These are phyloP conservation scores for Pichia cactophila DNA, from an alignment of 1,139 yeast species.

Conservation along the genomic window DNA sequence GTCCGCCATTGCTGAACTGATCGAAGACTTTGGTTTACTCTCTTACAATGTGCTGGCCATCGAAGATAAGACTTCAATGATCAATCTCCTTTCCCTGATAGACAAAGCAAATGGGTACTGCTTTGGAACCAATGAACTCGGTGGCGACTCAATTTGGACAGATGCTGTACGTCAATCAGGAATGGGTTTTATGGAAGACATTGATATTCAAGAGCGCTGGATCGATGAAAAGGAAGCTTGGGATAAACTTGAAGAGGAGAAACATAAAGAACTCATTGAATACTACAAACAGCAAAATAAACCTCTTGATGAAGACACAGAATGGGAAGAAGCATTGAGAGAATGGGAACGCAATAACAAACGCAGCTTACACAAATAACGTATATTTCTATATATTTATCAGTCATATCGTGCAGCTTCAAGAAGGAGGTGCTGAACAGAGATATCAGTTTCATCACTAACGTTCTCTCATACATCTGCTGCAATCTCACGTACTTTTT, in stretches of 20 bases:
- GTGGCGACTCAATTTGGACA: constrained; percentile 95
- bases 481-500: constrained; percentile 21
- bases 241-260: constrained; percentile 53
- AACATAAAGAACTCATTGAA: constrained; percentile 31
- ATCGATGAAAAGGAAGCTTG: constrained; percentile 72
- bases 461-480: constrained; percentile 14
- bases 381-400: constrained; percentile 8
- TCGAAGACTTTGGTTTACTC: constrained; percentile 81
- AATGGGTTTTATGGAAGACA: constrained; percentile 38
- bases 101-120: constrained; percentile 93
- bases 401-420: constrained; percentile 5
- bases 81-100: constrained; percentile 60
- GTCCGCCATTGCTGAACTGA: constrained; percentile 71
- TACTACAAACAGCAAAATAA: constrained; percentile 16
- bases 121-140: constrained; percentile 86
- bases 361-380: constrained; percentile 5
- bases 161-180: constrained; percentile 73
- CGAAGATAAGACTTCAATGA: constrained; percentile 90
- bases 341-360: constrained; percentile 51
- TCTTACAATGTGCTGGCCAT: constrained; percentile 84
- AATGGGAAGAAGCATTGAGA: constrained; percentile 60
- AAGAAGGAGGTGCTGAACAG: constrained; percentile 2
- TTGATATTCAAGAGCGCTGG: constrained; percentile 95
- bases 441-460: constrained; percentile 2
- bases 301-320: constrained; percentile 49